These are phyloP conservation scores for Pichiaceae sp. DNA, from an alignment of 1,139 yeast genomes.

Conservation along the genomic window DNA sequence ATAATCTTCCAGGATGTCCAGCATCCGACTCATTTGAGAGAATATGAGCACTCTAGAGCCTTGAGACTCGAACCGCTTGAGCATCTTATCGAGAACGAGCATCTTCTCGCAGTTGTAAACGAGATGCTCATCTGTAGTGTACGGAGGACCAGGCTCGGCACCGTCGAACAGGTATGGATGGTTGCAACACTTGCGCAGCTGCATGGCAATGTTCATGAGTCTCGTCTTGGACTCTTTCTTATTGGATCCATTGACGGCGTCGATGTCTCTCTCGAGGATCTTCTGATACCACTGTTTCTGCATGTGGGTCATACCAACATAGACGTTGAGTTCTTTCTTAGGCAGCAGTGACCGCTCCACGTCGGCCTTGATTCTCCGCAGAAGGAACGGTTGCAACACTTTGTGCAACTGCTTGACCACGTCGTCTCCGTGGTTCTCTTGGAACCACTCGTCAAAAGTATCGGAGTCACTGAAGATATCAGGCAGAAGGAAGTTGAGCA, in stretches of 20 bases:
- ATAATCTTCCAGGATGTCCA: constrained; percentile 74
- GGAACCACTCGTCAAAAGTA: constrained; percentile 70
- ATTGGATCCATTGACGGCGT: constrained; percentile 74
- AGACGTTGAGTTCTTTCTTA: constrained; percentile 63
- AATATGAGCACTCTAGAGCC: constrained; percentile 73
- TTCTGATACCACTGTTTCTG: constrained; percentile 72
- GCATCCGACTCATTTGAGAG: constrained; percentile 75
- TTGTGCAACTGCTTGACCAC: constrained; percentile 85
- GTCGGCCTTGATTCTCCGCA: constrained; percentile 70
- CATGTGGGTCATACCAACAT: constrained; percentile 70
- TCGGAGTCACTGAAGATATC: constrained; percentile 72
- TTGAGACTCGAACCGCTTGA: constrained; percentile 53
- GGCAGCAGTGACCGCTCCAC: constrained; percentile 74
- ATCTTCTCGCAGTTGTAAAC: constrained; percentile 66
- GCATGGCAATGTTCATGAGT: constrained; percentile 73
- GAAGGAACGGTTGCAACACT: constrained; percentile 68
- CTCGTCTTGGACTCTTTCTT: constrained; percentile 70
- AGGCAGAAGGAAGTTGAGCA: constrained; percentile 64
- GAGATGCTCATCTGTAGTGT: constrained; percentile 74
- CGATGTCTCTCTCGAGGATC: constrained; percentile 69
- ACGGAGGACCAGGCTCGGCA: constrained; percentile 85
- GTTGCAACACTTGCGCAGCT: constrained; percentile 73
- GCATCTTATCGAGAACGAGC: constrained; percentile 60
- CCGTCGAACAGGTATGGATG: constrained; percentile 81
- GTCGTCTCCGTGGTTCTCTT: constrained; percentile 30